Evolutionary conservation across 257 asterid genomes (phyloP), one percentile per base, ranked within the genome.

Genomic region (Prunella vulgaris): DNA sequence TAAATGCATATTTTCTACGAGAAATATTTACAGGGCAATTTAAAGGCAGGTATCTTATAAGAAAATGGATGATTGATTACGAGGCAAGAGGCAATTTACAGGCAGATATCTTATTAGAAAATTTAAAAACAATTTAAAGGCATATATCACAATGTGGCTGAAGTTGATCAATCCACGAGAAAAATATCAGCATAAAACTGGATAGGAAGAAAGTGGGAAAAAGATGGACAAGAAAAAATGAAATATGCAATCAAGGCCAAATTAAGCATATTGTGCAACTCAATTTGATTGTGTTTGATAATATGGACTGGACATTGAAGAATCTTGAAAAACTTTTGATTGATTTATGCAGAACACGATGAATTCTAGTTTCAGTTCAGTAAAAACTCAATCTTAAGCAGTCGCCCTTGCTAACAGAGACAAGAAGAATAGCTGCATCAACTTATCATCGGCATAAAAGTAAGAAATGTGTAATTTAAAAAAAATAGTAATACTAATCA

Each of bases 311-410:
- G 63, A 25, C 42, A 14, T 25, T 7, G 59, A 28, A 53, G 21
- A 62, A 69, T 28, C 74, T 49, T 30, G 17, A 65, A 30, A n/a
- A 40, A 68, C 61, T 28, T n/a, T n/a, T 3, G 10, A 69, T 56
- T 17, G 33, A 21, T 20, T 68, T 5, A 27, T 63, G 18, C 17
- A 7, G 15, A 24, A 35, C 6, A 52, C 21, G 4, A 42, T 32
- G 32, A 21, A 59, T 44, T 24, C 4, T 48, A 67, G 35, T n/a
- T 24, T 53, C 64, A 66, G 66, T 63, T 52, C 20, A 63, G 68
- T 69, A 35, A 27, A 21, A 60, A 49, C 10, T 24, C 27, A 18
- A 44, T 48, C 35, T 42, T 20, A 21, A 6, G 38, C 28, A 66
- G 30, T n/a, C 21, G n/a, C 5, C 5, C 33, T 28, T 28, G 38